Base-by-base conservation (phyloP, 1,284 basidiomycete species). In the Pseudozyma hubeiensis region DNA sequence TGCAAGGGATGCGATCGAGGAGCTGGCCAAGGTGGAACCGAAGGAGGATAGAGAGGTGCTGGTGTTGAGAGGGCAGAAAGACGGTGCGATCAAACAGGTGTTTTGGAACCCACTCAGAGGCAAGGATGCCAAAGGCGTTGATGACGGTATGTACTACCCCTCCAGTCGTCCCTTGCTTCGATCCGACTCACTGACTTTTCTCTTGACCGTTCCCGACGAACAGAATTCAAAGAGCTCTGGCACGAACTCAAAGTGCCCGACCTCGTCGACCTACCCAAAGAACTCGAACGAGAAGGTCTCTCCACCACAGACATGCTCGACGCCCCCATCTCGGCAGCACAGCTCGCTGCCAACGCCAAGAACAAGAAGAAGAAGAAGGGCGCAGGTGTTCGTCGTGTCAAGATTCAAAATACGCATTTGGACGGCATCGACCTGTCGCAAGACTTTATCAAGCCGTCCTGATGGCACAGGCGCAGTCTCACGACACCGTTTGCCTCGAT, bases 81-180 rank as follows among this genome's bases (percentile, higher is more conserved):
- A 94, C 74, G 92, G 91, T 0, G 90, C 70, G 24, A 77, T 81
- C 61, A 80, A 80, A 67, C 92, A 92, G 89, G 93, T 94, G 0
- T 95, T 94, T 80, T 93, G 91, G 90, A 95, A 96, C 79, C 93
- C 94, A 82, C 88, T 94, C 47, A 91, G 91, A 75, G 89, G 90
- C 0, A 88, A 88, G 29, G 90, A 92, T 72, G 92, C 89, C 7
- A 90, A 76, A 43, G 84, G 86, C 17, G 89, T 95, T 9, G 93
- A 95, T 85, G 89, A 93, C 86, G 93, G 93, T 92, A 65, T 59
- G 89, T 64, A 9, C 5, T 3, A 16, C 45, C 30, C 24, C 31
- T 16, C 47, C 10, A 19, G 4, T 19, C 31, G 13, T n/a, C n/a
- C 33, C 37, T 33, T 49, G 14, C 30, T 47, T 5, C 13, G 14